Base-by-base conservation (phyloP, 2,329 filamentous ascomycete species). In the Claviceps sp. region DNA sequence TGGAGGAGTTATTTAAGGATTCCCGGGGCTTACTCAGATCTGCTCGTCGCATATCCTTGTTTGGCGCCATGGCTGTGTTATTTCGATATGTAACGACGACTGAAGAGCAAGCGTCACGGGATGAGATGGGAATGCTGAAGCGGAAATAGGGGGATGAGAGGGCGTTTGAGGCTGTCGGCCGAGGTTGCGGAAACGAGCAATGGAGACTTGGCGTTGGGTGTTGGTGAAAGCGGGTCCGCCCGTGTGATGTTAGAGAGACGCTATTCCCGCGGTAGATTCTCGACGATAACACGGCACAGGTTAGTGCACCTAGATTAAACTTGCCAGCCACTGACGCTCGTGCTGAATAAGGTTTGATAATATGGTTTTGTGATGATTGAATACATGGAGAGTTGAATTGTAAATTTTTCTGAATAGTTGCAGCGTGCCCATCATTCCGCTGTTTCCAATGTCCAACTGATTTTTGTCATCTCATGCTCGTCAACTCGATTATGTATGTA, bases 21-120 rank as follows among this genome's bases (percentile, higher is more conserved):
- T 26, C 14, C 14, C 3, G 34, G 13, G 13, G 57, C 70, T 60
- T 58, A 74, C 72, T 66, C 61, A 74, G 62, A 57, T 74, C 72
- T 30, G 68, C 54, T 58, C 71, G 62, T 57, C 72, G 68, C 63
- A 71, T 66, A 51, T 74, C 72, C 60, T 71, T 72, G 56, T 57
- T 65, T 52, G 66, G 67, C 48, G 70, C 64, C 71, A 73, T 73
- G 22, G 53, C 53, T 52, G 50, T 14, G 11, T 14, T 54, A 56
- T 37, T 24, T 41, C 18, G 8, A 5, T 34, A 34, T 34, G 40
- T 26, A 38, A 45, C 14, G 48, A 41, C 49, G 41, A 51, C 42
- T 14, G 24, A 9, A 7, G 16, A 36, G 30, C 30, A 34, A 34
- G 30, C 30, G 30, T 34, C 30, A 34, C 30, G 7, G 43, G 43